Evolutionary conservation across 352 stramenopile species (phyloP).

Genomic region (Phytophthora meadii): DNA sequence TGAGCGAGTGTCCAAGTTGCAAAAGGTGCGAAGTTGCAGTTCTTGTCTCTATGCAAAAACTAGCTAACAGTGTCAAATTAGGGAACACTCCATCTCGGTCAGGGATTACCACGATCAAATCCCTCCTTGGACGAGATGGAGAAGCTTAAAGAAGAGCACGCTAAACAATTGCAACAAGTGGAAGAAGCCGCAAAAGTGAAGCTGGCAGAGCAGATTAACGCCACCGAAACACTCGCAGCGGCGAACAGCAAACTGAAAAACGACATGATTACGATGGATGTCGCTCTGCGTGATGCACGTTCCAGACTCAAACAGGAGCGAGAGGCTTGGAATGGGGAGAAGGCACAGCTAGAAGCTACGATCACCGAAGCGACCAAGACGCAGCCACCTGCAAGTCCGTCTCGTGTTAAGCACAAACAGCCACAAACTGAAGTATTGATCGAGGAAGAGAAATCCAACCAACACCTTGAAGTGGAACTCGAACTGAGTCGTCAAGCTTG

Average conservation of each 20-base stretch:
- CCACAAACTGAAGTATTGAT: constrained; percentile 13
- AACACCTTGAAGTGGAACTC: constrained; percentile 32
- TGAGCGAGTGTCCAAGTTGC: constrained; percentile 46
- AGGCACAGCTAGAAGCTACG: constrained; percentile 27
- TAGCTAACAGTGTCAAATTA: constrained; percentile 9
- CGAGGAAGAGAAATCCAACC: constrained; percentile 32
- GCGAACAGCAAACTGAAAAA: constrained; percentile 65
- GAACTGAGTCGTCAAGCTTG: constrained; percentile 27
- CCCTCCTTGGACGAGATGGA: constrained; percentile 60
- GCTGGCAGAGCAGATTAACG: constrained; percentile 36
- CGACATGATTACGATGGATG: constrained; percentile 56
- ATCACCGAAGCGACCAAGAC: constrained; percentile 30
- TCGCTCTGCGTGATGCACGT: constrained; percentile 37
- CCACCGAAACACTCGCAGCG: constrained; percentile 39
- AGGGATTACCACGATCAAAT: constrained; percentile 51
- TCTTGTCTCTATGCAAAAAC: neutral
- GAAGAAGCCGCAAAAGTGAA: constrained; percentile 43
- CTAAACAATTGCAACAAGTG: constrained; percentile 37
- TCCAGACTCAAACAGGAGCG: constrained; percentile 51
- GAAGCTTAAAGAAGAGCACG: constrained; percentile 55
- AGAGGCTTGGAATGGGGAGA: constrained; percentile 43
- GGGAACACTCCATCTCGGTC: constrained; percentile 57
- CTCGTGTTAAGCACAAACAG: constrained; percentile 19
- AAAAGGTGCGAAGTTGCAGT: constrained; percentile 46
- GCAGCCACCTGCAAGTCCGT: constrained; percentile 26